Base-by-base conservation (phyloP, 441 rosid species). In the Gossypium schwendimanii region DNA sequence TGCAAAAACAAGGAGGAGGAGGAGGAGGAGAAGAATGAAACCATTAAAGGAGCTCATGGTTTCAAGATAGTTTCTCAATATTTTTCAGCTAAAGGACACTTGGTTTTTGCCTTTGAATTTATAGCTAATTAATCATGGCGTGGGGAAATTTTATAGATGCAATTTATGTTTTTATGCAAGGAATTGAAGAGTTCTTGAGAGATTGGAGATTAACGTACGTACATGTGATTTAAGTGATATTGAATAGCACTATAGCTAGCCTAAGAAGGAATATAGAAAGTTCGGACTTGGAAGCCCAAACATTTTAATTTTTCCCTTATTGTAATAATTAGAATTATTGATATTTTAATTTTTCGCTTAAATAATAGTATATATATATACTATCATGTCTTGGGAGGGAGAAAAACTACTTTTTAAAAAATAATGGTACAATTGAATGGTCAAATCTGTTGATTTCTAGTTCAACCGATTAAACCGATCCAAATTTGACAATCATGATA, bases 81-180 rank as follows among this genome's bases (percentile, higher is more conserved):
- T 39, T 2, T 54, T 55, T 6, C 20, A 12, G 5, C 3, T 44
- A 11, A 12, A 12, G 39, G 14, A 21, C 7, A 14, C 70, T 14
- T 8, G 1, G 12, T 14, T 65, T 33, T 65, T 45, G 28, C 50
- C 7, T 41, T 18, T 36, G 53, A 18, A 57, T 39, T 57, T 70
- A 70, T 70, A 57, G 53, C 55, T 45, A 58, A 31, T 31, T 31
- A n/a, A 57, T 21, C 54, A 44, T n/a, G 36, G 55, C 0, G 23
- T 45, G 18, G 70, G 15, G 28, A 11, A 3, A 12, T 39, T 45
- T 23, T 18, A 1, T 41, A 41, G 20, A 41, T 63, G 17, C 53
- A 70, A 39, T 70, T 70, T 70, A 57, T 21, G 39, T 24, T 70
- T 49, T 20, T 36, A 39, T 55, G 73, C 53, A 57, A 41, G 31